Base-by-base conservation (phyloP, 352 stramenopile species). In the Lagenidium giganteum region DNA sequence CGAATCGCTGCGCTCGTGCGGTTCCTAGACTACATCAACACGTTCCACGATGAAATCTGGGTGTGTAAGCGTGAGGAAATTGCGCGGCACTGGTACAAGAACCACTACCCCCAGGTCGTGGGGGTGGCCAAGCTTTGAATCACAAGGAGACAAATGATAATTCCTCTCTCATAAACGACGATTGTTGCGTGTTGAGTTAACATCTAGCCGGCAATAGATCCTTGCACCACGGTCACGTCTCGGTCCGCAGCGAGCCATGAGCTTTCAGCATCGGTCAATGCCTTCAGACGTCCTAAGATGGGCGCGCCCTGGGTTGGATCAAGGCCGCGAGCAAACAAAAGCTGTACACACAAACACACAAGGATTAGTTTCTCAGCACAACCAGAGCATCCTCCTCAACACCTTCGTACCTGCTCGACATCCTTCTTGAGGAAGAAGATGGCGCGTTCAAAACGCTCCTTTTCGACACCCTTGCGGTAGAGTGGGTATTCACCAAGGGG, bases 1-100 rank as follows among this genome's bases (percentile, higher is more conserved):
- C 76, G 93, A n/a, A 78, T 93, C 20, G 83, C 88, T 1, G 92
- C 84, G 23, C 54, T 98, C 6, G 54, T 91, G 47, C 83, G 95
- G 13, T 98, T 98, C 67, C 56, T 98, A 17, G 91, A 98, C 46
- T 98, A 96, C 66, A 80, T 94, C 25, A 75, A 94, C 34, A 70
- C 48, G 36, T 91, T 94, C 47, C 68, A 66, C 9, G 66, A 94
- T 43, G 88, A 97, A 16, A 79, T 98, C 9, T 98, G 90, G 91
- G 77, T 98, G 35, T 97, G 87, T 55, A 93, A 70, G 33, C 70
- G 94, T 34, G 88, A 97, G 54, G 73, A 97, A 27, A 98, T 98
- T 55, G 94, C 93, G 17, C 87, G 81, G 29, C 91, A 98, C 61
- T 98, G 93, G 92, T 96, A 97, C 73, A 78, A 91, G 54, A 75